These are phyloP conservation scores for Trametes hirsuta DNA, from an alignment of 1,284 basidiomycete species.

Conservation along the genomic window DNA sequence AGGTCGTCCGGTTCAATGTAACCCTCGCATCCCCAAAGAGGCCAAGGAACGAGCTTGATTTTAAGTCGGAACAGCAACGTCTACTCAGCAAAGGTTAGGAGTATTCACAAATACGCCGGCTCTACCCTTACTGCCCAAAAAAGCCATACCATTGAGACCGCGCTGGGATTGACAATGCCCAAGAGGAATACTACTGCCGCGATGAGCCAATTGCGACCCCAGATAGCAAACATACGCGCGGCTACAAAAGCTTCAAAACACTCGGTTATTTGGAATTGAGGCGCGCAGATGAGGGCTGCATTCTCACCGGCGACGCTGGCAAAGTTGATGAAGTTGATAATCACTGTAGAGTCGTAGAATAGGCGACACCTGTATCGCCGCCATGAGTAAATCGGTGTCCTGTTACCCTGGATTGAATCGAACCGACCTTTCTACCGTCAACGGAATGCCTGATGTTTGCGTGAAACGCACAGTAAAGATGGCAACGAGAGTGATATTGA, in stretches of 20 bases:
- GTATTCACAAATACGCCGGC: too few relatives aligned
- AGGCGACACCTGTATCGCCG: background rate
- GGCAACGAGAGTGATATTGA: background rate
- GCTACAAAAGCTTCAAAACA: background rate
- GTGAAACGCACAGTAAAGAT: background rate
- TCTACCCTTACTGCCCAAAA: too few relatives aligned
- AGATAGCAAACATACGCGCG: background rate
- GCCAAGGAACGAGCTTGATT: background rate
- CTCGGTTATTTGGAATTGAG: background rate
- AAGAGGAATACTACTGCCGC: background rate
- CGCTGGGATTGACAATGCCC: background rate
- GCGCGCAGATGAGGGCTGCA: background rate
- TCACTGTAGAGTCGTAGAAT: background rate
- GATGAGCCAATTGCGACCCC: background rate
- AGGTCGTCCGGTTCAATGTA: background rate
- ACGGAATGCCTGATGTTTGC: background rate
- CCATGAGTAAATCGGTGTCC: background rate
- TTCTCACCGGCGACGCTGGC: background rate
- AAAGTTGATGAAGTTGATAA: background rate
- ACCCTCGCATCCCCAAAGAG: background rate
- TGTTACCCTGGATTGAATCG: background rate
- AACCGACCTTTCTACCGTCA: background rate
- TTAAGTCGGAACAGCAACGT: background rate
- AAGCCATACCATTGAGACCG: background rate
- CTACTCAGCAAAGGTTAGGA: too few relatives aligned